Conservation (phyloP, 352 stramenopile genomes). For the Pythium rhizo-oryzae region DNA sequence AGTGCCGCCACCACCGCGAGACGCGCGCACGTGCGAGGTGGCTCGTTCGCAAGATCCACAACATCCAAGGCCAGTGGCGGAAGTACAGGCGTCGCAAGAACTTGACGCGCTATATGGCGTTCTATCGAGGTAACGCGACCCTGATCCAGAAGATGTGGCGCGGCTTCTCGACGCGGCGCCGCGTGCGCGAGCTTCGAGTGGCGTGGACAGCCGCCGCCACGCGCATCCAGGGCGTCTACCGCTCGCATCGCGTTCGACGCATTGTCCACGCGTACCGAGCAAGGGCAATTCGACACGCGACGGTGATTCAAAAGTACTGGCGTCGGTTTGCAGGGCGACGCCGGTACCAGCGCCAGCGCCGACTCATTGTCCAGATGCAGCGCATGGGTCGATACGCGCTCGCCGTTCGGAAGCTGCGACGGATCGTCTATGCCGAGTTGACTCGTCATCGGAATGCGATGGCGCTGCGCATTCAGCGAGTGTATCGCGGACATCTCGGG, state of each 20-base stretch:
- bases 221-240: conserved; percentile 48
- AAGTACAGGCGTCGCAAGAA: conserved; percentile 38
- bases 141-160: conserved; percentile 57
- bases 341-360: conserved; percentile 33
- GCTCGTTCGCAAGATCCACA: conserved; percentile 53
- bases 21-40: conserved; percentile 39
- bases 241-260: conserved; percentile 36
- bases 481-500: conserved; percentile 50
- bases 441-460: conserved; percentile 35
- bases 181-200: conserved; percentile 32
- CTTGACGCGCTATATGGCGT: conserved; percentile 42
- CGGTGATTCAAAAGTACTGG: conserved; percentile 53
- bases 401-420: conserved; percentile 31
- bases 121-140: conserved; percentile 36
- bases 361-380: conserved; percentile 44
- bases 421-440: conserved; percentile 34
- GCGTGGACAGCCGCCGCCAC: conserved; percentile 38
- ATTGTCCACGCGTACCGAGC: conserved; percentile 36
- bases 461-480: conserved; percentile 43
- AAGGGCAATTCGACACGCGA: conserved; percentile 27
- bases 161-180: conserved; percentile 37
- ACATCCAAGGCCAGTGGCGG: conserved; percentile 65
- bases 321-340: conserved; percentile 24
- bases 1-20: conserved; percentile 40
- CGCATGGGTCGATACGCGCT: conserved; percentile 44